Evolutionary conservation across 2,329 filamentous ascomycete genomes (phyloP).

Genomic region (Eutypa lata): DNA sequence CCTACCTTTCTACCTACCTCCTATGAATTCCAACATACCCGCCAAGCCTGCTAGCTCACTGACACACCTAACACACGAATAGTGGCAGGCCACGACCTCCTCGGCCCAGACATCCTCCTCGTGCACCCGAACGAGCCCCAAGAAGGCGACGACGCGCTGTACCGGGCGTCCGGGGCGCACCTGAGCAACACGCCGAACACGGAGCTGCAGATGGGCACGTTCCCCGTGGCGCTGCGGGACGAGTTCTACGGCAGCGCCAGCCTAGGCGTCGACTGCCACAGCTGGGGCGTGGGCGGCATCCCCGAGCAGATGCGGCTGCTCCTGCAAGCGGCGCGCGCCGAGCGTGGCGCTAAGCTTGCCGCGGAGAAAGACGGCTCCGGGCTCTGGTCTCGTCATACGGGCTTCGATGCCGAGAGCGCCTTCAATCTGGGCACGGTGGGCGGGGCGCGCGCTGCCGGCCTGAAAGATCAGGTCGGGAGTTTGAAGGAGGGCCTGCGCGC

Average conservation of each 20-base stretch:
- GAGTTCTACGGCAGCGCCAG: conserved; percentile 27
- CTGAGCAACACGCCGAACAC: conserved; percentile 47
- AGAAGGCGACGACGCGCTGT: conserved; percentile 30
- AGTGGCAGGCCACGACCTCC: conserved; percentile 32
- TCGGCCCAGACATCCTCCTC: conserved; percentile 39
- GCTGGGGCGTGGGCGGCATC: conserved; percentile 26
- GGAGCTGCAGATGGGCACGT: conserved; percentile 46
- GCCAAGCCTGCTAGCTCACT: too few relatives aligned
- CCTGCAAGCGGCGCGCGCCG: conserved; percentile 28
- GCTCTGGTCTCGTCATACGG: conserved; percentile 21
- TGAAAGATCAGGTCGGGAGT: conserved; percentile 40
- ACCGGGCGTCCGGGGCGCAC: conserved; percentile 31
- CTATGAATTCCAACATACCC: too few relatives aligned
- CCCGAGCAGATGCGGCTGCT: conserved; percentile 30
- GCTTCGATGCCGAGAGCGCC: conserved; percentile 35
- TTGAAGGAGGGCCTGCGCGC: conserved; percentile 44
- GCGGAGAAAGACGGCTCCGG: conserved; percentile 9
- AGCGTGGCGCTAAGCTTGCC: conserved; percentile 25
- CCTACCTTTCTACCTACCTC: too few relatives aligned
- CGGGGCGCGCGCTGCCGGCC: conserved; percentile 39
- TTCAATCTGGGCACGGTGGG: conserved; percentile 38
- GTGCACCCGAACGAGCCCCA: conserved; percentile 35
- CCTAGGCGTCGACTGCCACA: conserved; percentile 34
- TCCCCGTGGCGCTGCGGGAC: conserved; percentile 31
- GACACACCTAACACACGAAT: conserved; percentile 1